Evolutionary conservation across 306 rosid genomes (phyloP), one percentile per base, ranked within the genome.

Genomic region (Abrus pulchellus): DNA sequence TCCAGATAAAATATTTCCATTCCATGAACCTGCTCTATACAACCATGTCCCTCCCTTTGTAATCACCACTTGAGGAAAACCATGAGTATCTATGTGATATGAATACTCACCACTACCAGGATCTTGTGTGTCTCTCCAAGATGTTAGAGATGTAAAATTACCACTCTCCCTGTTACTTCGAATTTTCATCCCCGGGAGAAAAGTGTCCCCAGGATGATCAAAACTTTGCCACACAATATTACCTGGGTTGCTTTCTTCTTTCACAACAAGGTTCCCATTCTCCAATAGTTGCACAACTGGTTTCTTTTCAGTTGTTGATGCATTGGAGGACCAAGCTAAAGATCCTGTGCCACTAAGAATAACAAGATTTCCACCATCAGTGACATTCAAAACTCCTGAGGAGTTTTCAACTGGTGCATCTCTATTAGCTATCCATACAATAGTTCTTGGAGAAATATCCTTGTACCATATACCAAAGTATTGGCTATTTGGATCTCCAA

Each of bases 211-310:
- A 8, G 85, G 87, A 29, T 8, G 53, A 68, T 85, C 84, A 73
- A 83, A 88, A 55, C 89, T 85, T 61, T 88, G 85, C 91, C 91
- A 88, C 28, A 83, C 1, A 48, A 76, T 8, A 6, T 8, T 12
- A 52, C 53, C 30, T 34, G 52, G 27, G 38, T 60, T 63, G 67
- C 36, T 71, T 54, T 66, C 82, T 70, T 77, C 48, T 62, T 28
- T 62, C 49, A 85, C 85, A 62, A 83, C 77, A 62, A 88, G 77
- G 61, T 88, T 88, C 47, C 89, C 85, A 9, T 57, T 52, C 3
- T 85, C 90, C 65, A 84, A 77, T 36, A 88, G 71, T 49, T 75
- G 75, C 13, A 79, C 52, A 80, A 76, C 9, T 9, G 87, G 87
- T 1, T 44, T 74, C 32, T 36, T 44, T 44, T 56, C 63, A 44